Conservation (phyloP, 768 basidiomycete genomes). For the Mycena metata region DNA sequence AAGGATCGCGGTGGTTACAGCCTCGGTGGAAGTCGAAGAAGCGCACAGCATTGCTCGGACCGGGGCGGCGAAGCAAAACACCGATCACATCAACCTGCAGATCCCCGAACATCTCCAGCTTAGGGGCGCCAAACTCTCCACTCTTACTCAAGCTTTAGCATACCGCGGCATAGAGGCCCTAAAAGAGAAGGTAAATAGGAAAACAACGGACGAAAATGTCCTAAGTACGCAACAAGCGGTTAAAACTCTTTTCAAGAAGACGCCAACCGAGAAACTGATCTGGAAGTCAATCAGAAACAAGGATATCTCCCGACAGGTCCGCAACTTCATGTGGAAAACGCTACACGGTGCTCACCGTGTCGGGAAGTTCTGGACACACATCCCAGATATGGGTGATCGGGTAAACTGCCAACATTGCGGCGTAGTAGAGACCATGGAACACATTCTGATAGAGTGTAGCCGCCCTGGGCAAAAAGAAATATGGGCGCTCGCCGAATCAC, state of each 20-base stretch:
- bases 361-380: slow-evolving; percentile 30
- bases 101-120: background rate
- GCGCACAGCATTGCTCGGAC: background rate
- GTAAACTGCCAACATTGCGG: slow-evolving; percentile 23
- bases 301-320: background rate
- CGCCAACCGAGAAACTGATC: background rate
- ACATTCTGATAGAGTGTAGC: too few species aligned
- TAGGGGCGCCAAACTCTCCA: background rate
- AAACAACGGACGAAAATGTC: background rate
- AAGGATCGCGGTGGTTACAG: slow-evolving; percentile 11
- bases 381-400: slow-evolving; percentile 22
- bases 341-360: slow-evolving; percentile 21
- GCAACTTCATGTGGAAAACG: slow-evolving; percentile 24
- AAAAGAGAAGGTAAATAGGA: background rate
- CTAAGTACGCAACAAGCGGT: background rate
- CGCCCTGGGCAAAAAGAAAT: too few species aligned
- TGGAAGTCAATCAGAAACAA: slow-evolving; percentile 5
- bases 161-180: background rate
- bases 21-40: background rate
- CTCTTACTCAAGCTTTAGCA: background rate
- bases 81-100: background rate
- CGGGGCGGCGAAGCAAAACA: background rate
- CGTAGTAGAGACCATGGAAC: background rate
- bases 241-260: background rate
- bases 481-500: too few species aligned